Conservation (phyloP, 2,329 filamentous ascomycete genomes). For the Cercospora sp. region DNA sequence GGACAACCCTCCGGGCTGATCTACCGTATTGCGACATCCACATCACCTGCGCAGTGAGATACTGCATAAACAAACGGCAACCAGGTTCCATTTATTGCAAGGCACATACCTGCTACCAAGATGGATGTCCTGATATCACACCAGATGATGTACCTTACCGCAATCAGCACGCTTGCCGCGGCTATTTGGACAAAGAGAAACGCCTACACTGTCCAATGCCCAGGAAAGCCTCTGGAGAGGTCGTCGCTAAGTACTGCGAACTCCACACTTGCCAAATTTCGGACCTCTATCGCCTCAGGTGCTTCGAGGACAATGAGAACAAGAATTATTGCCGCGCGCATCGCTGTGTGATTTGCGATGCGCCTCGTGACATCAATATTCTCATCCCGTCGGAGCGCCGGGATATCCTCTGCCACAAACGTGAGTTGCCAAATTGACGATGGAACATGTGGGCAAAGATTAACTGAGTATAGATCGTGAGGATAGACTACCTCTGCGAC, state of each 20-base stretch:
- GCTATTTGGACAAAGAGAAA: background rate
- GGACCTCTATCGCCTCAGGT: background rate
- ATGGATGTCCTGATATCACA: background rate
- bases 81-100: background rate
- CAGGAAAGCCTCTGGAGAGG: background rate
- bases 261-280: background rate
- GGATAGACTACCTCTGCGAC: background rate
- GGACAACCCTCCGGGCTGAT: too few species aligned
- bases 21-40: background rate
- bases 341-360: background rate
- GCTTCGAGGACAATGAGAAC: background rate
- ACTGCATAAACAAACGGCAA: background rate
- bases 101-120: background rate
- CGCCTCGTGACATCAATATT: background rate
- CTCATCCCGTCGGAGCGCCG: background rate
- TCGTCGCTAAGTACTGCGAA: background rate
- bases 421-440: background rate
- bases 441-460: too few species aligned
- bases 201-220: background rate
- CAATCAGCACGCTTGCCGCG: background rate
- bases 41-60: background rate
- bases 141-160: background rate
- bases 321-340: background rate
- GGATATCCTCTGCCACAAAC: background rate
- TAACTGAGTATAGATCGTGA: background rate